Conservation (phyloP, 371 early-diverging fungal genomes). For the Mucor racemosus region DNA sequence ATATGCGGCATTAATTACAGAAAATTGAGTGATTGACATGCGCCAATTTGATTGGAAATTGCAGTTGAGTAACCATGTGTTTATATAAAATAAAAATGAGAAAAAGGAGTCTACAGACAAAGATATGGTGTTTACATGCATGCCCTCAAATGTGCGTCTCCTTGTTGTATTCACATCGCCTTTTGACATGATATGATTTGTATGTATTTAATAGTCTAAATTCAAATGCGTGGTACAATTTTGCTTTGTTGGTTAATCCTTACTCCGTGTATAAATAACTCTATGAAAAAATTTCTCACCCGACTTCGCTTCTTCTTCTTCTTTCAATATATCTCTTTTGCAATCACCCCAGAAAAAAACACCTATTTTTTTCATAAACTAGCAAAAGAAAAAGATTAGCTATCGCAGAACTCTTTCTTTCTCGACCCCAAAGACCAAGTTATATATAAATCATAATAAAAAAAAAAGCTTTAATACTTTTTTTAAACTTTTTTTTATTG, state of each 20-base stretch:
- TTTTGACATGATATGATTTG: background rate
- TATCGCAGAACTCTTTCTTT: background rate
- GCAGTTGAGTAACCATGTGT: background rate
- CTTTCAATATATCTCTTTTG: background rate
- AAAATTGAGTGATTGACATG: no score
- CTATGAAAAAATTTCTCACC: background rate
- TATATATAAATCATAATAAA: background rate
- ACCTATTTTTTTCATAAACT: background rate
- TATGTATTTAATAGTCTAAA: background rate
- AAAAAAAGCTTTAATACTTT: constrained; percentile 13
- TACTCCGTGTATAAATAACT: background rate
- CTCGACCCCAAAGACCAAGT: background rate
- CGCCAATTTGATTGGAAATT: no score
- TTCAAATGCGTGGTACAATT: background rate
- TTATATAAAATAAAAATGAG: background rate
- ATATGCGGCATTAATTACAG: no score
- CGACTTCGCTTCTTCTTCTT: background rate
- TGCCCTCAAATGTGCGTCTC: background rate
- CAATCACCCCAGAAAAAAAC: background rate
- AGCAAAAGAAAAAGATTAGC: background rate
- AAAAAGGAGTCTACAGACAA: no score
- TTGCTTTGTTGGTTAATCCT: background rate
- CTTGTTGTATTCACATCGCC: no score
- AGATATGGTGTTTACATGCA: background rate
- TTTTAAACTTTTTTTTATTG: constrained; percentile 13